Evolutionary conservation across 2,329 filamentous ascomycete species (phyloP), one percentile per base, ranked within the genome.

Genomic region (Colletotrichum higginsianum): DNA sequence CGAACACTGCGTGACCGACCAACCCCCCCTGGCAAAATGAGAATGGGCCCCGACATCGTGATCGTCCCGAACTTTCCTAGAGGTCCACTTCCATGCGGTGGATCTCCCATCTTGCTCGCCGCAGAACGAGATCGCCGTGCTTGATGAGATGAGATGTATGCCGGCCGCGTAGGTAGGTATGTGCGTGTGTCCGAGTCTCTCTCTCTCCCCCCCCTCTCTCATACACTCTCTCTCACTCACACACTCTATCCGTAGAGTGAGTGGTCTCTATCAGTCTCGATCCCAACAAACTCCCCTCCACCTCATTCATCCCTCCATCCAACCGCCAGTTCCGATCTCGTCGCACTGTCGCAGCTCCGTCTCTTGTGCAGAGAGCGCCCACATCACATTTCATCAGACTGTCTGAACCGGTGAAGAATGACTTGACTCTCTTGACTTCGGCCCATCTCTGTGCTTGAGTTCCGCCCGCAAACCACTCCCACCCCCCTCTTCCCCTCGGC

Each of bases 1-100:
- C 44, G 13, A 23, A 5, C 8, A 35, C 1, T 35, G 26, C 26
- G 26, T 30, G 26, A 30, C 26, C 50, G 46, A 23, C 21, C 56
- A 58, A 60, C 46, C 61, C 30, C 30, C 30, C 30, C 61, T 44
- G 38, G 52, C 26, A 35, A 35, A 35, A 35, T 35, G 30, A 35
- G 30, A 46, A 65, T 60, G 58, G 62, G 67, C 46, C 46, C 61
- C 67, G 56, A 61, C 57, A 67, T 67, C 56, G 65, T 63, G 68
- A 67, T 68, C 68, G 64, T 62, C 64, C 68, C 56, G 68, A 68
- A 68, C 68, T 67, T 49, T 58, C 52, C 64, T 30, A 71, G 16
- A 47, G 23, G 62, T 35, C 67, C 30, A 35, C 30, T 35, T 35
- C 67, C 62, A 66, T 56, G 11, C 40, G 40, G 35, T 61, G 58